A percentile compares a stretch with the other conserved stretches of the same genome.
Evolutionary conservation across 768 basidiomycete genomes (phyloP).

Genomic region (Sutorius australiensis): DNA sequence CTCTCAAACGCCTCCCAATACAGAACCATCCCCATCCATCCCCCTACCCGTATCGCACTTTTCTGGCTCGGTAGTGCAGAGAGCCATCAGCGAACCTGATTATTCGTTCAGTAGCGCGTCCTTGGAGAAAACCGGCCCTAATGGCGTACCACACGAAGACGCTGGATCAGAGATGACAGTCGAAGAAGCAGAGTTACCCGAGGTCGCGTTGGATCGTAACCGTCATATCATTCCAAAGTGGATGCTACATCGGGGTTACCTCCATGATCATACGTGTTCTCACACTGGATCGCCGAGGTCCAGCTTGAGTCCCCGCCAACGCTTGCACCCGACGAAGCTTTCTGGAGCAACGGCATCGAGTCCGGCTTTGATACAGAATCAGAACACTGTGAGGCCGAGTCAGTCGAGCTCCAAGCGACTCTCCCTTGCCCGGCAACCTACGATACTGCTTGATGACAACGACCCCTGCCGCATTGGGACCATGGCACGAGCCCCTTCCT

Average conservation of each 20-base stretch:
- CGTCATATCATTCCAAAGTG: constrained; percentile 97
- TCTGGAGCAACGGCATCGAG: constrained; percentile 61
- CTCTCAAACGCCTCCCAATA: constrained; percentile 21
- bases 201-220: constrained; percentile 88
- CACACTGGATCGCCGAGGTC: constrained; percentile 34
- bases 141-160: constrained; percentile 25
- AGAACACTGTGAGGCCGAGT: constrained; percentile 18
- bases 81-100: constrained; percentile 25
- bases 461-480: constrained; percentile 47
- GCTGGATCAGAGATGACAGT: constrained; percentile 41
- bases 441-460: constrained; percentile 35
- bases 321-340: constrained; percentile 40
- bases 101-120: constrained; percentile 2
- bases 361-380: constrained; percentile 54
- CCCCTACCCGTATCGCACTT: constrained; percentile 21
- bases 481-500: constrained; percentile 23
- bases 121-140: background rate
- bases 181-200: constrained; percentile 84
- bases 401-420: constrained; percentile 31
- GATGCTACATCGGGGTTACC: constrained; percentile 56
- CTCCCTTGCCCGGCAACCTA: constrained; percentile 40
- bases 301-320: constrained; percentile 30
- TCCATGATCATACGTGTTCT: constrained; percentile 50
- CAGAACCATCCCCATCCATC: constrained; percentile 10
- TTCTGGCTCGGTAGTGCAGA: constrained; percentile 28